These are phyloP conservation scores for Aspergillus funiculosus DNA, from an alignment of 495 filamentous ascomycete species.

Conservation along the genomic window DNA sequence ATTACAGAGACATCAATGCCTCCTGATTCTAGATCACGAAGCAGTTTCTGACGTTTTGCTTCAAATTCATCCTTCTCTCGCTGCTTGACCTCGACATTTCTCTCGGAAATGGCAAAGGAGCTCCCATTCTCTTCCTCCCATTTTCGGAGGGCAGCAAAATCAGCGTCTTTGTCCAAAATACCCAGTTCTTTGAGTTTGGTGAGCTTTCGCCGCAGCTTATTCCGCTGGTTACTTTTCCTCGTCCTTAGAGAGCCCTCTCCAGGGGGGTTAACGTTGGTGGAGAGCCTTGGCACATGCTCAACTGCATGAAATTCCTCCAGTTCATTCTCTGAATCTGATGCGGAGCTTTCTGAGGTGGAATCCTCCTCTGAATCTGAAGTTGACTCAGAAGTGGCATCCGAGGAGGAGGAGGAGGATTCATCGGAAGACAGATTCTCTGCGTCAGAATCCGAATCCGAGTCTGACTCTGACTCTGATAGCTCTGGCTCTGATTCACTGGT, in stretches of 20 bases:
- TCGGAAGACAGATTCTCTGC: slow-evolving; percentile 17
- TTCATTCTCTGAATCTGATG: slow-evolving; percentile 17
- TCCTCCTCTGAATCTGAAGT: slow-evolving; percentile 17
- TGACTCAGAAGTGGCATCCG: slow-evolving; percentile 14
- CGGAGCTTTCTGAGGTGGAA: slow-evolving; percentile 23
- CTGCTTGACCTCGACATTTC: slow-evolving; percentile 18
- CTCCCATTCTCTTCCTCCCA: slow-evolving; percentile 31
- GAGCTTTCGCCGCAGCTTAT: slow-evolving; percentile 43
- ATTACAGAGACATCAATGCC: slow-evolving; percentile 43
- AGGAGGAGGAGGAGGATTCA: slow-evolving; percentile 23
- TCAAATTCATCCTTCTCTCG: slow-evolving; percentile 40
- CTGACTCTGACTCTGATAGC: slow-evolving; percentile 27
- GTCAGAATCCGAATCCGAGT: slow-evolving; percentile 24
- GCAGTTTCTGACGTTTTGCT: slow-evolving; percentile 44
- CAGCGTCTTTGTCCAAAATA: slow-evolving; percentile 42
- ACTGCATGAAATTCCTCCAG: no score
- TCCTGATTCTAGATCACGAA: slow-evolving; percentile 46
- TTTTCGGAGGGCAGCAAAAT: slow-evolving; percentile 39
- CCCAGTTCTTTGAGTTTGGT: slow-evolving; percentile 46
- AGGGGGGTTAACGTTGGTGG: slow-evolving; percentile 25
- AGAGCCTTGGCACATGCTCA: slow-evolving; percentile 16
- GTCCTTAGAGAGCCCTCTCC: slow-evolving; percentile 46
- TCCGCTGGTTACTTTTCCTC: slow-evolving; percentile 49
- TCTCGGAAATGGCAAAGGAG: slow-evolving; percentile 23
- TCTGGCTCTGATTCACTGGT: slow-evolving; percentile 19